These are phyloP conservation scores for Sarcodon aspratus DNA, from an alignment of 768 basidiomycete species.

Conservation along the genomic window DNA sequence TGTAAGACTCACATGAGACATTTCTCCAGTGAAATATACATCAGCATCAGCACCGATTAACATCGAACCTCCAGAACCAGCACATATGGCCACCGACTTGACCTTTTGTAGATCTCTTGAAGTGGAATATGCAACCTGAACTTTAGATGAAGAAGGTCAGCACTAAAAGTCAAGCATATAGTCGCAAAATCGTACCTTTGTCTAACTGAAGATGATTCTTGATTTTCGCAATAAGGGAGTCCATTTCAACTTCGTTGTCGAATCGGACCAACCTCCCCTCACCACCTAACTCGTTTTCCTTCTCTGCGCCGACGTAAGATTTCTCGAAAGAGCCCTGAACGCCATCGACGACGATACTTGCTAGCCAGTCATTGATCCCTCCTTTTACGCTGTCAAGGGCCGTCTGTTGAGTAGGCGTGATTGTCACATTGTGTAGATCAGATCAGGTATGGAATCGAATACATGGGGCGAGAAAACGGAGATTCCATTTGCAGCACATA, in stretches of 20 bases:
- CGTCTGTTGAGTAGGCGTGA: slow-evolving; percentile 20
- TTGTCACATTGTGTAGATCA: no score
- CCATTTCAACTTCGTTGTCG: slow-evolving; percentile 41
- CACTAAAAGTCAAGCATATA: slow-evolving; percentile 6
- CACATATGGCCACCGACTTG: slow-evolving; percentile 76
- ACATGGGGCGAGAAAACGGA: slow-evolving; percentile 77
- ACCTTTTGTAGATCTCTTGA: slow-evolving; percentile 17
- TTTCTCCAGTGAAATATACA: slow-evolving; percentile 88
- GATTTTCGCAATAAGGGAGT: slow-evolving; percentile 52
- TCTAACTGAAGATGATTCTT: slow-evolving; percentile 54
- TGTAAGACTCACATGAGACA: slow-evolving; percentile 58
- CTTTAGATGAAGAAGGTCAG: slow-evolving; percentile 22
- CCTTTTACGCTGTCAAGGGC: slow-evolving; percentile 75
- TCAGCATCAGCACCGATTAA: slow-evolving; percentile 67
- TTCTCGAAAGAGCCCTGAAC: slow-evolving; percentile 2
- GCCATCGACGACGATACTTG: slow-evolving; percentile 8
- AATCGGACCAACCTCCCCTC: slow-evolving; percentile 63
- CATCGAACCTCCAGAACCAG: slow-evolving; percentile 79
- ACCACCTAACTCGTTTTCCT: slow-evolving; percentile 28
- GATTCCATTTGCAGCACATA: slow-evolving; percentile 72
- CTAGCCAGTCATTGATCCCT: slow-evolving; percentile 90
- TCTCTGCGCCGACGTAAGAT: neutral
- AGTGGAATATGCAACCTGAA: slow-evolving; percentile 51
- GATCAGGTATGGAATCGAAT: no score
- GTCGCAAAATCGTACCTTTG: slow-evolving; percentile 33